These are phyloP conservation scores for Dryadomyces quercus-mongolicae DNA, from an alignment of 2,329 filamentous ascomycete species.

Conservation along the genomic window DNA sequence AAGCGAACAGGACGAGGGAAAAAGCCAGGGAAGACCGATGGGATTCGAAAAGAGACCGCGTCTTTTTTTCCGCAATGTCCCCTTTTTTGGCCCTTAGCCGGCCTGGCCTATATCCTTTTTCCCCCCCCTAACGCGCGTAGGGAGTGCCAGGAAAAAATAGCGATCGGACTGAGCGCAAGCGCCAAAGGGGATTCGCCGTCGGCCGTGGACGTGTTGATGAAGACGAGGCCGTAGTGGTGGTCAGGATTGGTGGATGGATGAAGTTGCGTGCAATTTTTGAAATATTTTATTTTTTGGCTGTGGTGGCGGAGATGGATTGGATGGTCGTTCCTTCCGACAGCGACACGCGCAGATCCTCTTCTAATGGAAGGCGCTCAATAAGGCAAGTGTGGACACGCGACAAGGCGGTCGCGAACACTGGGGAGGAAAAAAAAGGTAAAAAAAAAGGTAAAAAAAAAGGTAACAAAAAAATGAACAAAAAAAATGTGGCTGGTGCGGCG, in stretches of 20 bases:
- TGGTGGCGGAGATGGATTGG: neutral
- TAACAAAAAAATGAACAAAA: neutral
- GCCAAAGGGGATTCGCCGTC: neutral
- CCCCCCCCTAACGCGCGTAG: neutral
- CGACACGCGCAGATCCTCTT: neutral
- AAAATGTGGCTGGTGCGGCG: neutral
- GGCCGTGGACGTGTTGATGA: neutral
- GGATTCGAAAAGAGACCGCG: neutral
- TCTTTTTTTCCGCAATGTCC: neutral
- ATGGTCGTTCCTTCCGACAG: neutral
- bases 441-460: neutral
- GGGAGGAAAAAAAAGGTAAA: neutral
- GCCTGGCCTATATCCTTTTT: neutral
- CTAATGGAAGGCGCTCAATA: neutral
- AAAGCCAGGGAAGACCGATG: neutral
- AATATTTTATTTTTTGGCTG: neutral
- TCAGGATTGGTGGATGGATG: conserved; percentile 1
- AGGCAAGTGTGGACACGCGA: conserved; percentile 1
- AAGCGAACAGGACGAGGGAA: conserved; percentile 12
- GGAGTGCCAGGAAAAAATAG: neutral
- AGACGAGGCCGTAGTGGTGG: neutral
- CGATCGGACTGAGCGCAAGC: neutral
- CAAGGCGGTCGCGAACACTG: neutral
- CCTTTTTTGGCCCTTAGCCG: neutral
- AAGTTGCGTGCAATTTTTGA: neutral